Evolutionary conservation across 2,329 filamentous ascomycete genomes (phyloP).

Genomic region (Sphaerostilbella broomeana): DNA sequence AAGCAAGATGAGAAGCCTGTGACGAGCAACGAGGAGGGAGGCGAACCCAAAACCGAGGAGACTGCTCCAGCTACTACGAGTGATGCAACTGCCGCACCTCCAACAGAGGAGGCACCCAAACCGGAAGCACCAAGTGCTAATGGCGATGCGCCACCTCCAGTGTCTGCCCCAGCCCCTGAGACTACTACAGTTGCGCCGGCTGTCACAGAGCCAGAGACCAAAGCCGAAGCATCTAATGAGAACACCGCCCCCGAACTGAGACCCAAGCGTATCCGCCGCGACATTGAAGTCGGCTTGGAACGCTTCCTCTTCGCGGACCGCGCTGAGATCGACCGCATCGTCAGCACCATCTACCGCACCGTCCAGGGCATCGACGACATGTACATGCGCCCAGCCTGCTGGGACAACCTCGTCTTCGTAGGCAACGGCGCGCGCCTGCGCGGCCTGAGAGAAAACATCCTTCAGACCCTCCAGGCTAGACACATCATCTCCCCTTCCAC

Average conservation of each 20-base stretch:
- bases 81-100: slow-evolving; percentile 7
- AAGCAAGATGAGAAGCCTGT: slow-evolving; percentile 3
- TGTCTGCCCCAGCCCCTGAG: too few species aligned
- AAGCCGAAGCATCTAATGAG: slow-evolving; percentile 19
- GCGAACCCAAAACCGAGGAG: neutral
- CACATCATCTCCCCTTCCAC: slow-evolving; percentile 89
- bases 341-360: slow-evolving; percentile 74
- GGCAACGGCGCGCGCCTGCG: slow-evolving; percentile 70
- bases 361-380: slow-evolving; percentile 79
- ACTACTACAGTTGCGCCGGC: neutral
- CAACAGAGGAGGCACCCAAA: slow-evolving; percentile 21
- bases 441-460: slow-evolving; percentile 84
- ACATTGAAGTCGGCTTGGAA: slow-evolving; percentile 72
- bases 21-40: neutral
- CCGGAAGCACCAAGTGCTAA: slow-evolving; percentile 14
- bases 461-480: slow-evolving; percentile 70
- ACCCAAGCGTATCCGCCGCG: slow-evolving; percentile 52
- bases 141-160: too few species aligned
- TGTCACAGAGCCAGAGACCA: slow-evolving; percentile 16
- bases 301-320: slow-evolving; percentile 64
- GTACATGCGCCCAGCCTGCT: slow-evolving; percentile 76
- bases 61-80: slow-evolving; percentile 13
- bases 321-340: slow-evolving; percentile 73
- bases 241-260: slow-evolving; percentile 34
- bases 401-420: slow-evolving; percentile 87